phyloP scores from a whole-genome alignment of 2,329 filamentous ascomycete species.

The Stachybotrys chartarum region DNA sequence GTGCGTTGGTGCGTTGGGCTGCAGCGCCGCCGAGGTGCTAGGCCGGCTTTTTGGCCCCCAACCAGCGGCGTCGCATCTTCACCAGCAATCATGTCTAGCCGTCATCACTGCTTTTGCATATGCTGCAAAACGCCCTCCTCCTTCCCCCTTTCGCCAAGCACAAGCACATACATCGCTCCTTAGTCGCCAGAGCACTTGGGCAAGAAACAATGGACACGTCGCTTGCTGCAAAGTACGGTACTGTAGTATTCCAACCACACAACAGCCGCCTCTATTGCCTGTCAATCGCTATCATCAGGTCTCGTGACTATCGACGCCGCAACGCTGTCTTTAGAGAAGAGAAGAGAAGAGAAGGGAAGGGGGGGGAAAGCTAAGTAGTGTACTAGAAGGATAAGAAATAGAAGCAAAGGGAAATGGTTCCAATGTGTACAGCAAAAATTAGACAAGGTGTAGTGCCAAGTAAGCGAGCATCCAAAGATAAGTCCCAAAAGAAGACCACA shows the following conservation, averaged over 20 bases:
- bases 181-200: too few species aligned
- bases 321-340: not conserved
- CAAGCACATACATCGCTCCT: too few species aligned
- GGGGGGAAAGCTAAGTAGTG: not conserved
- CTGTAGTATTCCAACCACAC: too few species aligned
- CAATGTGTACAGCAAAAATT: not conserved
- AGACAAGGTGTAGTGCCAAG: not conserved
- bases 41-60: too few species aligned
- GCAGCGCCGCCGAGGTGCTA: too few species aligned
- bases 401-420: not conserved
- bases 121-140: too few species aligned
- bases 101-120: too few species aligned
- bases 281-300: not conserved
- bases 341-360: not conserved
- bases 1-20: not conserved
- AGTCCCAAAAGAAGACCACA: not conserved
- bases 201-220: too few species aligned
- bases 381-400: not conserved
- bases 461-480: not conserved
- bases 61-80: too few species aligned
- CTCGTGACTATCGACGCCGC: not conserved
- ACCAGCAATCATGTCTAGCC: too few species aligned
- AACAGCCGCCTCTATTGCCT: not conserved
- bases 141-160: too few species aligned
- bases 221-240: too few species aligned